Conservation (phyloP, 371 early-diverging fungal species). For the Mortierella sp. region DNA sequence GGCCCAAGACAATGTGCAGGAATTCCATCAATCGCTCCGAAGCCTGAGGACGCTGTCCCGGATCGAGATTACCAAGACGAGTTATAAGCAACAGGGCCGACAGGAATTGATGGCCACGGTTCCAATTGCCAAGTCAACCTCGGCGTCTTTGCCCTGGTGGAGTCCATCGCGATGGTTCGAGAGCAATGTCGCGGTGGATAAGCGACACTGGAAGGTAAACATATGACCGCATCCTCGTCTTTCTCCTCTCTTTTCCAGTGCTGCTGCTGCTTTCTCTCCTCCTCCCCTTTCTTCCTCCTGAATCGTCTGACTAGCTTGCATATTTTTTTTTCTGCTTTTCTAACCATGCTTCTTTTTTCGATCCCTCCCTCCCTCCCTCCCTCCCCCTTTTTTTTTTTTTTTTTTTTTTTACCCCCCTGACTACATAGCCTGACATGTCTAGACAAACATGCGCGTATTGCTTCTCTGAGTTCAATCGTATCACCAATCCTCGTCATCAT, state of each 20-base stretch:
- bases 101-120: slow-evolving; percentile 32
- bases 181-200: slow-evolving; percentile 23
- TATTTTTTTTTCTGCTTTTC: neutral
- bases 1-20: slow-evolving; percentile 34
- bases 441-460: slow-evolving; percentile 45
- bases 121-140: slow-evolving; percentile 35
- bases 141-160: slow-evolving; percentile 38
- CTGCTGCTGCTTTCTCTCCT: too few relatives aligned
- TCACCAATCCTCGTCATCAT: slow-evolving; percentile 49
- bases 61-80: slow-evolving; percentile 44
- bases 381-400: neutral
- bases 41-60: slow-evolving; percentile 41
- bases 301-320: neutral
- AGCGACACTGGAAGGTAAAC: slow-evolving; percentile 50
- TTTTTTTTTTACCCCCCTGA: neutral
- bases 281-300: neutral
- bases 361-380: neutral
- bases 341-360: neutral
- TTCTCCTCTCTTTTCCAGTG: neutral
- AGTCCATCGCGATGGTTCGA: slow-evolving; percentile 38
- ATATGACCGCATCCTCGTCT: too few relatives aligned
- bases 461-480: slow-evolving; percentile 40
- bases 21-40: slow-evolving; percentile 43
- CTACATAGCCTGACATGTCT: slow-evolving; percentile 34
- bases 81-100: slow-evolving; percentile 49